These are phyloP conservation scores for Apiospora arundinis DNA, from an alignment of 2,329 filamentous ascomycete genomes.

Conservation along the genomic window DNA sequence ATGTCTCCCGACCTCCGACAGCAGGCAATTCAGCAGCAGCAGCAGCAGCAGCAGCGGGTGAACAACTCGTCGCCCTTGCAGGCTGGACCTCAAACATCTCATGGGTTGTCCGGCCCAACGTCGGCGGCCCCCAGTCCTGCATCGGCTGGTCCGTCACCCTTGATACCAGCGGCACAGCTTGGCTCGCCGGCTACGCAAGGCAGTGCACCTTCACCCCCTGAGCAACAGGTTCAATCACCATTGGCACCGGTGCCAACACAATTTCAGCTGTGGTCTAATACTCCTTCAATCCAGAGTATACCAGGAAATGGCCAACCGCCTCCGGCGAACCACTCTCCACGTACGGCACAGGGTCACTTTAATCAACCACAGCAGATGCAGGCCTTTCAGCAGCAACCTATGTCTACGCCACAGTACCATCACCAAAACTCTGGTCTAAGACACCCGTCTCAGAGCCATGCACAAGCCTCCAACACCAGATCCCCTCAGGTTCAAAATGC, in stretches of 20 bases:
- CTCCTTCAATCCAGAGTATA: not conserved
- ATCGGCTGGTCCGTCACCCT: not conserved
- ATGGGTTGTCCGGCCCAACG: not conserved
- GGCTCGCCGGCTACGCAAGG: not conserved
- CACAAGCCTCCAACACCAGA: not conserved
- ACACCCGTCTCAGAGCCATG: slow-evolving; percentile 22
- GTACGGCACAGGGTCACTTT: slow-evolving; percentile 1
- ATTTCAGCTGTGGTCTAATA: slow-evolving; percentile 5
- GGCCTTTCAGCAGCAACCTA: not conserved
- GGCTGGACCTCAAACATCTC: not conserved
- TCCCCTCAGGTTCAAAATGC: slow-evolving; percentile 23
- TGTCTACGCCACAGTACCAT: not conserved
- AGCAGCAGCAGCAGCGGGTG: not conserved
- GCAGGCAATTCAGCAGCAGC: slow-evolving; percentile 7
- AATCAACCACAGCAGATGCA: slow-evolving; percentile 6
- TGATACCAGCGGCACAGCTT: not conserved
- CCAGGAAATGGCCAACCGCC: not conserved
- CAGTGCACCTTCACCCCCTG: not conserved
- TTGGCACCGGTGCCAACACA: not conserved
- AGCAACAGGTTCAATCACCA: not conserved
- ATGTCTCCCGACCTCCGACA: not conserved
- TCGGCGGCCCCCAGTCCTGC: not conserved
- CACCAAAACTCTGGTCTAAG: slow-evolving; percentile 3
- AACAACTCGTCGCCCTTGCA: not conserved
- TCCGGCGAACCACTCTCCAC: slow-evolving; percentile 1